These are phyloP conservation scores for Mortierella alpina DNA, from an alignment of 192 early-diverging fungal genomes.

Conservation along the genomic window DNA sequence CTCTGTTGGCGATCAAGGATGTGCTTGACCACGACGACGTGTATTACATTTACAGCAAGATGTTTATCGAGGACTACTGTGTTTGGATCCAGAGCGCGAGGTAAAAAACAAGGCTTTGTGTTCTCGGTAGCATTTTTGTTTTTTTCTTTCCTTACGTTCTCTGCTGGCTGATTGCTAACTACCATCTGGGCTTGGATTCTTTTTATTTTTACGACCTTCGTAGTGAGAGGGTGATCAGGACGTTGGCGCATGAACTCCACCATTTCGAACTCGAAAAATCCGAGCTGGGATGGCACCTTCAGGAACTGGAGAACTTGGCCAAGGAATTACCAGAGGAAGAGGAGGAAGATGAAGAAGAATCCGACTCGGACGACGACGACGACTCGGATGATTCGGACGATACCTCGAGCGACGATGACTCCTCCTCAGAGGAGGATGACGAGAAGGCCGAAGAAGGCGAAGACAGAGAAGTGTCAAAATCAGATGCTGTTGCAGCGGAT, in stretches of 20 bases:
- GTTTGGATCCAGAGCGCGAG: conserved; percentile 89
- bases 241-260: conserved; percentile 85
- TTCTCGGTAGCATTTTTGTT: neutral
- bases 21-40: conserved; percentile 88
- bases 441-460: neutral
- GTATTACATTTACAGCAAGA: conserved; percentile 88
- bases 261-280: conserved; percentile 74
- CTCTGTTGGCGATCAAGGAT: conserved; percentile 79
- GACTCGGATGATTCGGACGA: conserved; percentile 11
- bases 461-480: neutral
- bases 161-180: neutral
- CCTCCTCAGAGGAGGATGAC: conserved; percentile 7
- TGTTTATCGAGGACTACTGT: conserved; percentile 96
- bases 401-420: conserved; percentile 15
- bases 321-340: conserved; percentile 61
- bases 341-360: conserved; percentile 35
- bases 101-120: conserved; percentile 48
- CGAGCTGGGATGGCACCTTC: conserved; percentile 80
- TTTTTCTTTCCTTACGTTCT: neutral
- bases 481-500: neutral
- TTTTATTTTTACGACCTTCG: neutral
- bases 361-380: neutral
- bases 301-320: conserved; percentile 81
- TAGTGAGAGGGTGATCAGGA: conserved; percentile 77
- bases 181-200: neutral